Conservation (phyloP, 371 early-diverging fungal species). For the Mucor velutinosus region DNA sequence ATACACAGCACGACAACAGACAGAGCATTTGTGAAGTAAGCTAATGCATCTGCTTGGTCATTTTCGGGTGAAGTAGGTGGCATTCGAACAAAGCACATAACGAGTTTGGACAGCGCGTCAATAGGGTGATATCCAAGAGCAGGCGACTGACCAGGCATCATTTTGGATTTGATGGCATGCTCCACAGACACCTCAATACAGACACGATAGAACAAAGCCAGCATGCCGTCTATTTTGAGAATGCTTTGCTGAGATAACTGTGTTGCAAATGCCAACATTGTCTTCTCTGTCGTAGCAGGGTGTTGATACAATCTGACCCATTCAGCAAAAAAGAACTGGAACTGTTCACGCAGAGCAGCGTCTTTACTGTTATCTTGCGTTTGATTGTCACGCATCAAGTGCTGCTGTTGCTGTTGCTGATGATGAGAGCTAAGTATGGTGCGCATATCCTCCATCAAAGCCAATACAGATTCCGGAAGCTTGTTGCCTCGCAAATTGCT, state of each 20-base stretch:
- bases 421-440: conserved; percentile 16
- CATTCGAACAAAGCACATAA: conserved; percentile 58
- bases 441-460: conserved; percentile 39
- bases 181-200: conserved; percentile 84
- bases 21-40: conserved; percentile 72
- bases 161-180: conserved; percentile 66
- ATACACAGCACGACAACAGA: conserved; percentile 83
- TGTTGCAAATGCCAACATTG: conserved; percentile 61
- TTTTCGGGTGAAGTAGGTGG: conserved; percentile 1
- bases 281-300: conserved; percentile 77
- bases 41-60: conserved; percentile 46
- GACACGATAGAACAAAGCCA: conserved; percentile 85
- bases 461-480: conserved; percentile 60
- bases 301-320: conserved; percentile 88
- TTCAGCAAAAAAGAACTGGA: conserved; percentile 75
- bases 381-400: conserved; percentile 25
- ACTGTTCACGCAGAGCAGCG: conserved; percentile 64
- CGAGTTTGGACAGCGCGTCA: conserved; percentile 82
- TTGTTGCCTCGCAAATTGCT: conserved; percentile 60
- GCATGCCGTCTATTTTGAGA: conserved; percentile 70
- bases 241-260: conserved; percentile 80
- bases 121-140: conserved; percentile 69
- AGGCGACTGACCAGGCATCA: conserved; percentile 44
- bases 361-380: conserved; percentile 16
- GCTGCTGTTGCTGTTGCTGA: conserved; percentile 1